Base-by-base conservation (phyloP, 331 rosid genomes). In the Quercus lobata region DNA sequence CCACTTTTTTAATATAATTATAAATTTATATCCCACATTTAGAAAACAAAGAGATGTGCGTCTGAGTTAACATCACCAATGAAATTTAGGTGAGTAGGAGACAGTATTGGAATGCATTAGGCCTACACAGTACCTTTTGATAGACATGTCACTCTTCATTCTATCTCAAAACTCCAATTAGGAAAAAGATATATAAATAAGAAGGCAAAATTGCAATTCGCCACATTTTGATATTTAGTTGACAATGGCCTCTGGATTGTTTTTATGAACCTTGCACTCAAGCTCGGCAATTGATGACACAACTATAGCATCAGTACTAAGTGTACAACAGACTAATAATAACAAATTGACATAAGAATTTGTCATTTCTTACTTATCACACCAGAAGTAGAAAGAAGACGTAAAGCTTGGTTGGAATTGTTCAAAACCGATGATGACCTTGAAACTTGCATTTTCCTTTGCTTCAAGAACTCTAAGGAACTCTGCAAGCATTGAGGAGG, bases 381-480 rank as follows among this genome's bases (percentile, higher is more conserved):
- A 70, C 98, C 96, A 0, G 98, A 87, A 15, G 77, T 32, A 70
- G 96, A 81, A 62, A 94, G 91, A 27, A 87, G 83, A 68, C 97
- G 94, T 69, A 92, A 82, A 22, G 98, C 96, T 84, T 82, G 87
- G 83, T 84, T 88, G 73, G 93, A 78, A 89, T 94, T 92, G 77
- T 85, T 87, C 83, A 92, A 86, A 80, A 89, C 96, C 19, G 96
- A 71, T 53, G 86, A 71, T 4, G 97, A 91, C 83, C 98, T 92
- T 9, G 77, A 54, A 74, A 94, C 86, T 14, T 87, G 84, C 90
- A 79, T 83, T 86, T 91, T 90, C 81, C 89, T 88, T 55, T 86
- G 76, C 83, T 88, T 88, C 87, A 91, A 89, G 89, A 92, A 94
- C 8, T 84, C 94, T 74, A 91, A 72, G 74, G 98, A 91, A 77